Evolutionary conservation across 768 basidiomycete species (phyloP).

Genomic region (Lactarius evosmus): DNA sequence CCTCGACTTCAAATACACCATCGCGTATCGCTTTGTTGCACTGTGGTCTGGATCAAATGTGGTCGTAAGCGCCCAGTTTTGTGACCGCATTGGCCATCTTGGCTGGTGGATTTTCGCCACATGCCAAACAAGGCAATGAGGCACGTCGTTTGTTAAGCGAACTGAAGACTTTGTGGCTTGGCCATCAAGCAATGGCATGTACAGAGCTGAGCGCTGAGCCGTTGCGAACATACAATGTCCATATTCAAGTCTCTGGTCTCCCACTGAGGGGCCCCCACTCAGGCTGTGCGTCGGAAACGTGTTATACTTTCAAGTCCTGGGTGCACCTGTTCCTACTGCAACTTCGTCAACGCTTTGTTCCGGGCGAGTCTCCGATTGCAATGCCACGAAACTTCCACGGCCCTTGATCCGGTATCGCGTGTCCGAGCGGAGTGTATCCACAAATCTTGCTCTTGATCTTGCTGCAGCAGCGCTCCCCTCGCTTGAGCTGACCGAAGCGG

Average conservation of each 20-base stretch:
- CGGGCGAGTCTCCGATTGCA: not conserved
- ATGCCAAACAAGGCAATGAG: not conserved
- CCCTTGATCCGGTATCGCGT: not conserved
- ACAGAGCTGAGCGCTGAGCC: not conserved
- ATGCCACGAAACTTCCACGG: not conserved
- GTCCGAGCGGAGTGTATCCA: not conserved
- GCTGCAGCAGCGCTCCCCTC: too few species aligned
- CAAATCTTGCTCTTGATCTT: not conserved
- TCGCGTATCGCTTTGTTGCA: constrained; percentile 1
- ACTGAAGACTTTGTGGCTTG: not conserved
- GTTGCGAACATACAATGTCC: not conserved
- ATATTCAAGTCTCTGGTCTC: too few species aligned
- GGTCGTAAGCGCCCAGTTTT: not conserved
- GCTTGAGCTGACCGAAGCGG: not conserved
- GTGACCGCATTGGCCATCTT: not conserved
- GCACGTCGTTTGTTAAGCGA: not conserved
- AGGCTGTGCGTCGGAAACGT: not conserved
- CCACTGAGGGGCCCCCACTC: not conserved
- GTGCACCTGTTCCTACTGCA: not conserved
- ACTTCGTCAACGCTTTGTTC: not conserved
- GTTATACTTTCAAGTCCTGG: too few species aligned
- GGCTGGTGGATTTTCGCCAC: not conserved
- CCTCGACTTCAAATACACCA: not conserved
- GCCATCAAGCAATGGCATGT: not conserved
- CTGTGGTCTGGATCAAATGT: not conserved